Conservation (phyloP, 352 stramenopile species). For the Pythium dissotocum region DNA sequence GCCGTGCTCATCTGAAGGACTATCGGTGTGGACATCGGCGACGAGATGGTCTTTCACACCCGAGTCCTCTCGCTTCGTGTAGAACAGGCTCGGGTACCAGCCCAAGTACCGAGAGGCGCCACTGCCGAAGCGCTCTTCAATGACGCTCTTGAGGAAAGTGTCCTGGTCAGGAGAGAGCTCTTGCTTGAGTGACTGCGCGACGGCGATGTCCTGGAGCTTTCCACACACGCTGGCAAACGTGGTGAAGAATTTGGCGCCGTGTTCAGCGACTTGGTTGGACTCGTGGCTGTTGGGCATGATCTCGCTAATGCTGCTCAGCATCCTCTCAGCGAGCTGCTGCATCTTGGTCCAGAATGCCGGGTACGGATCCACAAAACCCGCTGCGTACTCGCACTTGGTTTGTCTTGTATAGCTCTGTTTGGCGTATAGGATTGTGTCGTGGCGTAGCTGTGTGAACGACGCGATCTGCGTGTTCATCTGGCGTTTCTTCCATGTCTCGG, state of each 20-base stretch:
- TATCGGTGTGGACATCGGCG: slow-evolving; percentile 37
- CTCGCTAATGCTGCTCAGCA: not conserved
- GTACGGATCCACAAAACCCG: slow-evolving; percentile 32
- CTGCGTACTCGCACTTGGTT: slow-evolving; percentile 26
- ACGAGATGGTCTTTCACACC: slow-evolving; percentile 34
- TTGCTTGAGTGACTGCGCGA: slow-evolving; percentile 10
- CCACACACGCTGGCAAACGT: slow-evolving; percentile 20
- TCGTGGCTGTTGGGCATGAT: not conserved
- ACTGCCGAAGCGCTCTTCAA: slow-evolving; percentile 26
- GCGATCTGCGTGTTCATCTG: slow-evolving; percentile 33
- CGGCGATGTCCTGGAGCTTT: slow-evolving; percentile 20
- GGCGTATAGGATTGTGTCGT: slow-evolving; percentile 35
- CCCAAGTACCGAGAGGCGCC: slow-evolving; percentile 26
- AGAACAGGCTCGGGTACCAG: slow-evolving; percentile 44
- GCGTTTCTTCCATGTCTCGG: slow-evolving; percentile 23
- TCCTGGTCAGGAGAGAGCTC: slow-evolving; percentile 22
- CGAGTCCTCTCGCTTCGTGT: slow-evolving; percentile 31
- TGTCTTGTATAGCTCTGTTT: slow-evolving; percentile 29
- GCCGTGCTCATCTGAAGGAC: slow-evolving; percentile 30
- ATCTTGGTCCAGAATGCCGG: slow-evolving; percentile 28
- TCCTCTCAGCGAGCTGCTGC: slow-evolving; percentile 23
- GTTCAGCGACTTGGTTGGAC: not conserved
- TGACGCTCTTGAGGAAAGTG: slow-evolving; percentile 29
- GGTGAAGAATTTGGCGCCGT: slow-evolving; percentile 20
- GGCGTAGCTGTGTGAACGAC: slow-evolving; percentile 26